Evolutionary conservation across 108 stramenopile species (phyloP).

Genomic region (Cyclotella choctawhatcheeana): DNA sequence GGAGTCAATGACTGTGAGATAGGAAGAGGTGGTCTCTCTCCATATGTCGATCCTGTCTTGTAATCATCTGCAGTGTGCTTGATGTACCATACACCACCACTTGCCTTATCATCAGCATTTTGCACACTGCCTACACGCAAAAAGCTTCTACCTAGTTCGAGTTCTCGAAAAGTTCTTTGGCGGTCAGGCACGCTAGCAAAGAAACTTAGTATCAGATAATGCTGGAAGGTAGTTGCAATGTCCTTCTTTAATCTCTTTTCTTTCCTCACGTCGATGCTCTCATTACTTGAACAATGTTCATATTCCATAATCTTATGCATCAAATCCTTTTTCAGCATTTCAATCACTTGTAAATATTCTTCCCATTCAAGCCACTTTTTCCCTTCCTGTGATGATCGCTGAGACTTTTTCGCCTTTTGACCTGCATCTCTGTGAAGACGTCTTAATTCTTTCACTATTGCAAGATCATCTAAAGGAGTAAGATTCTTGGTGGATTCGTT

Average conservation of each 20-base stretch:
- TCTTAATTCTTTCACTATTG: conserved; percentile 72
- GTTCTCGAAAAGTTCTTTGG: conserved; percentile 83
- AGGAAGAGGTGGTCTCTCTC: conserved; percentile 79
- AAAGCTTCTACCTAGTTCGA: conserved; percentile 77
- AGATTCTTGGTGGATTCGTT: conserved; percentile 23
- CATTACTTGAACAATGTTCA: background rate
- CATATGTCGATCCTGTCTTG: conserved; percentile 86
- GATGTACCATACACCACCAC: conserved; percentile 53
- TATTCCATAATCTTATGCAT: conserved; percentile 33
- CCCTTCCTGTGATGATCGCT: conserved; percentile 76
- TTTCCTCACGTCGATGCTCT: background rate
- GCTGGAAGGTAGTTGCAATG: conserved; percentile 70
- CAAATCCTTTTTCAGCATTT: conserved; percentile 62
- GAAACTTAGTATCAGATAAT: conserved; percentile 78
- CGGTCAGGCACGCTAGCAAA: conserved; percentile 86
- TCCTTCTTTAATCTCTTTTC: conserved; percentile 25
- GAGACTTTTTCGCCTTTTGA: conserved; percentile 59
- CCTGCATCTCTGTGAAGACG: conserved; percentile 83
- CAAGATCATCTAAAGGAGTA: conserved; percentile 71
- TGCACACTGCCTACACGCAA: conserved; percentile 43
- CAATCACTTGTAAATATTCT: conserved; percentile 71
- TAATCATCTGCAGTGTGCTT: conserved; percentile 79
- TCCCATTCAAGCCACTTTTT: conserved; percentile 84
- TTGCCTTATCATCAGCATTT: too few relatives aligned
- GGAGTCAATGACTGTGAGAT: conserved; percentile 60